phyloP scores from a whole-genome alignment of 1,139 yeast genomes.

The Yamadazyma conglobata region DNA sequence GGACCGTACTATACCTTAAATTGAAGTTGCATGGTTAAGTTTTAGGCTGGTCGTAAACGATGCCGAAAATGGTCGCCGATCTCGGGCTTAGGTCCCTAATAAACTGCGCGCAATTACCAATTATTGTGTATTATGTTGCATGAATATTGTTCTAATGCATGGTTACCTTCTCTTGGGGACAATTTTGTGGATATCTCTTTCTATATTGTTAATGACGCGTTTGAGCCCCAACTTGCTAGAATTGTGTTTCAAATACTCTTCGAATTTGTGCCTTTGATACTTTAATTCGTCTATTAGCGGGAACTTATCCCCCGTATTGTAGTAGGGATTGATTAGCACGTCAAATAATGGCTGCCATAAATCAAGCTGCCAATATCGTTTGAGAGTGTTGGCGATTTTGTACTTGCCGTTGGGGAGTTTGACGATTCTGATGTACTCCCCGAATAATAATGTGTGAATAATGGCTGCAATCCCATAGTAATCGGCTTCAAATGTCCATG shows the following conservation, averaged over 20 bases:
- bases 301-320: slow-evolving; percentile 15
- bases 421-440: slow-evolving; percentile 52
- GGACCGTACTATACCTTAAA: too few relatives aligned
- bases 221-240: slow-evolving; percentile 10
- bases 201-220: slow-evolving; percentile 10
- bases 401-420: slow-evolving; percentile 23
- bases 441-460: slow-evolving; percentile 70
- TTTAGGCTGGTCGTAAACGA: too few relatives aligned
- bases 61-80: too few relatives aligned
- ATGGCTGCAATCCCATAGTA: slow-evolving; percentile 81
- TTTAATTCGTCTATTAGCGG: slow-evolving; percentile 43
- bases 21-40: too few relatives aligned
- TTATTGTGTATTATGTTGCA: too few relatives aligned
- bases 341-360: slow-evolving; percentile 72
- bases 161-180: slow-evolving; percentile 7
- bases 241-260: slow-evolving; percentile 34
- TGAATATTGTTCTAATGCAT: too few relatives aligned
- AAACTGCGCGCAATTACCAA: too few relatives aligned
- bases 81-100: too few relatives aligned
- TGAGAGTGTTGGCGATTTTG: slow-evolving; percentile 45
- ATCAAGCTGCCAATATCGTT: slow-evolving; percentile 70
- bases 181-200: slow-evolving; percentile 7
- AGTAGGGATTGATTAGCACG: slow-evolving; percentile 57
- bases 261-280: slow-evolving; percentile 39
- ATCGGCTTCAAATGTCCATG: slow-evolving; percentile 84